Base-by-base conservation (phyloP, 495 filamentous ascomycete genomes). In the Cercophora samala region DNA sequence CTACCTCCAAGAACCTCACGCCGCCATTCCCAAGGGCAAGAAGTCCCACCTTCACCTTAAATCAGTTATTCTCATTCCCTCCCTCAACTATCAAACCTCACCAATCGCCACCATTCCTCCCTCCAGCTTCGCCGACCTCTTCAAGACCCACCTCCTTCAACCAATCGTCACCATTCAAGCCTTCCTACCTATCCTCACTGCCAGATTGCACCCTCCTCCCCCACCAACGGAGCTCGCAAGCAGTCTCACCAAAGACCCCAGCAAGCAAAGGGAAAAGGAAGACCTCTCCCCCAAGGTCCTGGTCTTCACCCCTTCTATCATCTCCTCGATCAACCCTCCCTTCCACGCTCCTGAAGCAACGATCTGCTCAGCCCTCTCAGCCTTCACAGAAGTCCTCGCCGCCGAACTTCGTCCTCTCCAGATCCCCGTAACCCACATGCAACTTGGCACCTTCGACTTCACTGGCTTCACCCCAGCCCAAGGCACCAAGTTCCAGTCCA, bases 141-240 rank as follows among this genome's bases (percentile, higher is more conserved):
- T 98, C 70, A 97, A 97, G 80, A 91, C 90, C 5, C 92, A 93
- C 63, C 83, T 98, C n/a, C 85, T 98, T 29, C 89, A 91, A n/a
- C 93, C 96, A 4, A 90, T 98, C 67, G 84, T 96, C 64, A 92
- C 89, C 0, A 84, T 91, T 13, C 93, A 97, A 74, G 84, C 90
- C 24, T 97, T 98, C 80, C 82, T 98, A 1, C 93, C 92, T 0
- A 87, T 91, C 25, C 83, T 97, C 56, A 88, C 86, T 15, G 37
- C 37, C 37, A 11, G 37, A 9, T 46, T 46, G 37, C 37, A 46
- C 11, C 37, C 37, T 13, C 37, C 37, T 46, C 37, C 37, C 13
- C 37, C 37, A 17, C 9, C 37, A 17, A 80, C 84, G 5, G 81
- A 79, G 51, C 76, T 82, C 21, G 56, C 59, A 58, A 77, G 80